Conservation (phyloP, 1,284 basidiomycete genomes). For the Rhodotorula sp. region DNA sequence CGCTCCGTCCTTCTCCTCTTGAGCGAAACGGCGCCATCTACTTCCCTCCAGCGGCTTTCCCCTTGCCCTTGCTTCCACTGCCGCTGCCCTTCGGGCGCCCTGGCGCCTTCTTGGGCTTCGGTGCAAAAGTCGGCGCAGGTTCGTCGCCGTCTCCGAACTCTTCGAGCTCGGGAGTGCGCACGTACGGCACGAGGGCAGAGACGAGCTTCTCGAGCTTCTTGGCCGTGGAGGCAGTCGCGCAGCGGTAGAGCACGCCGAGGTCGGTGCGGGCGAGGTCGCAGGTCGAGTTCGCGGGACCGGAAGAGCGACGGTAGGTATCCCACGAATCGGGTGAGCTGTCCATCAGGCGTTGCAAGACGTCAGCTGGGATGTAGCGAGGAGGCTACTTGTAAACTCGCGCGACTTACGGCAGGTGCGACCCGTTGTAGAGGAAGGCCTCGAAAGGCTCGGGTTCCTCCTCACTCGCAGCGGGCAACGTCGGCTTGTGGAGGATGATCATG, state of each 20-base stretch:
- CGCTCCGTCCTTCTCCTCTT: no score
- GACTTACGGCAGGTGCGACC: constrained; percentile 9
- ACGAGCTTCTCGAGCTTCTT: not conserved
- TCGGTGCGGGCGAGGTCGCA: not conserved
- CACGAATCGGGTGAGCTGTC: constrained; percentile 3
- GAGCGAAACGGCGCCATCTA: no score
- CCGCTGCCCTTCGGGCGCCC: not conserved
- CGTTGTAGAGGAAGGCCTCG: constrained; percentile 14
- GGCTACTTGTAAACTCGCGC: no score
- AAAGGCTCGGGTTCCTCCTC: not conserved
- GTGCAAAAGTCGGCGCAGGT: not conserved
- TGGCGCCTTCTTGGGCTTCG: not conserved
- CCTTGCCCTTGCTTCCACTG: no score
- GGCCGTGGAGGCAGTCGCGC: not conserved
- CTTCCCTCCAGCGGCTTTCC: no score
- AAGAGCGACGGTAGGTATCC: not conserved
- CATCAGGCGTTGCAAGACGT: no score
- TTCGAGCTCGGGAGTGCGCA: not conserved
- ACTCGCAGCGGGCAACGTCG: not conserved
- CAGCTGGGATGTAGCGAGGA: not conserved
- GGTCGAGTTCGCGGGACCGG: not conserved
- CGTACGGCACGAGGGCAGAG: constrained; percentile 4
- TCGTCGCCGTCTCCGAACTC: not conserved
- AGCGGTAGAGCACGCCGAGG: constrained; percentile 9
- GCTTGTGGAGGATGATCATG: constrained; percentile 1